Base-by-base conservation (phyloP, 306 rosid species). In the Pyrus betulifolia region DNA sequence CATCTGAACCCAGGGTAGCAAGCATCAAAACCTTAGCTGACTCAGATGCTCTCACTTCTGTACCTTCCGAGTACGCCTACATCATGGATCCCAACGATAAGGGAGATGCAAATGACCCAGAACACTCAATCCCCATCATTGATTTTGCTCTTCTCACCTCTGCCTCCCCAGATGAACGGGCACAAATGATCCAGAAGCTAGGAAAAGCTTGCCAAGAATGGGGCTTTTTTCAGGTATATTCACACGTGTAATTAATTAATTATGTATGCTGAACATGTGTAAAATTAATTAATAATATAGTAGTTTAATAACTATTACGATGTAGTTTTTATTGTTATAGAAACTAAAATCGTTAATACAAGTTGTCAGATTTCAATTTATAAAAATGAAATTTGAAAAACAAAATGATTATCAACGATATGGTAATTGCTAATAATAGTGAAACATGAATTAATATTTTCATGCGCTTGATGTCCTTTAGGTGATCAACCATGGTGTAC, bases 221-320 rank as follows among this genome's bases (percentile, higher is more conserved):
- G 89, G 85, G 89, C 42, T 76, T 74, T 63, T 86, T 83, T 79
- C 52, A 58, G 74, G 87, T 84, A 79, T 11, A 3, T 22, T 23
- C 66, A 60, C 6, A 12, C 40, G 5, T 49, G 2, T 0, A 4
- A 49, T 10, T 21, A 8, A 55, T 51, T 51, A 51, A 15, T 38
- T 40, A 40, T 8, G 44, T 6, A 35, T 35, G 8, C 40, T 35
- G 40, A 35, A 35, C 1, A 35, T 35, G 40, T 35, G 40, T 35
- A 35, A 35, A 35, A 35, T 35, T 35, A 35, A 35, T 6, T 35
- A 6, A 6, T 35, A 35, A 6, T 1, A 35, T 35, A 35, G 40
- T 35, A 35, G 40, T 35, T 35, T 6, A 6, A 33, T 33, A 33
- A 6, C 38, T 33, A 33, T 33, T 5, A 5, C 38, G 0, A 5